Percentiles rank a stretch among this genome's conserved stretches.
phyloP scores from a whole-genome alignment of 164 flowering plant genomes.

The Cinnamomum micranthum region DNA sequence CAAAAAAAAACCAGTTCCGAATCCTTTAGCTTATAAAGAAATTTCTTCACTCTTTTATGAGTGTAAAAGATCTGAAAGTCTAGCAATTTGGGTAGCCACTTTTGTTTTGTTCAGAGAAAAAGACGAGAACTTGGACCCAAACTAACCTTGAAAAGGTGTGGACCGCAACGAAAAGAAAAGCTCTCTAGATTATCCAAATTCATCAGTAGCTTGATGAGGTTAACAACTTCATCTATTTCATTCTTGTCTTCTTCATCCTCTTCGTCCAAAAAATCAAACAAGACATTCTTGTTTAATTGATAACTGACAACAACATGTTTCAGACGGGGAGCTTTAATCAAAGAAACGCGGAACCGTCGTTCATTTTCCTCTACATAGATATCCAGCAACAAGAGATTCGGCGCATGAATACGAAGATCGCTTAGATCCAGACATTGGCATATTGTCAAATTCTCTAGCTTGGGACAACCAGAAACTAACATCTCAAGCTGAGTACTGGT shows the following conservation, averaged over 20 bases:
- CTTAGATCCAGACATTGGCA: too few relatives aligned
- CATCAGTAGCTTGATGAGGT: not conserved
- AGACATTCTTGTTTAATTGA: too few relatives aligned
- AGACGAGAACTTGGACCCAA: too few relatives aligned
- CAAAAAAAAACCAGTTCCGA: not conserved
- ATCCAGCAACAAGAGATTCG: not conserved
- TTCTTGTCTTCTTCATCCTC: not conserved
- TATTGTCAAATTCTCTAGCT: not conserved
- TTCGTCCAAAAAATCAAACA: too few relatives aligned
- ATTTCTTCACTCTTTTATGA: too few relatives aligned
- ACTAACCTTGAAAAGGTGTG: not conserved
- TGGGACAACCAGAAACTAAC: not conserved
- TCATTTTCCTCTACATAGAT: not conserved
- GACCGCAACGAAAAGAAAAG: not conserved
- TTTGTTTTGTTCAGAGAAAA: not conserved
- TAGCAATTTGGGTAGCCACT: not conserved
- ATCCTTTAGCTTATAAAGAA: not conserved
- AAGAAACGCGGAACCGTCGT: not conserved
- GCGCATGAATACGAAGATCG: not conserved
- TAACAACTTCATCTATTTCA: not conserved
- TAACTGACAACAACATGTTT: not conserved
- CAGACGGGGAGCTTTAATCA: not conserved
- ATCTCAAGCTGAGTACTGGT: not conserved
- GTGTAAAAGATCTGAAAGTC: not conserved
- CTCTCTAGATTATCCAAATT: not conserved